Percentiles rank a stretch among this genome's conserved stretches.
These are phyloP conservation scores for Apiospora malaysiana DNA, from an alignment of 2,329 filamentous ascomycete genomes.

Conservation along the genomic window DNA sequence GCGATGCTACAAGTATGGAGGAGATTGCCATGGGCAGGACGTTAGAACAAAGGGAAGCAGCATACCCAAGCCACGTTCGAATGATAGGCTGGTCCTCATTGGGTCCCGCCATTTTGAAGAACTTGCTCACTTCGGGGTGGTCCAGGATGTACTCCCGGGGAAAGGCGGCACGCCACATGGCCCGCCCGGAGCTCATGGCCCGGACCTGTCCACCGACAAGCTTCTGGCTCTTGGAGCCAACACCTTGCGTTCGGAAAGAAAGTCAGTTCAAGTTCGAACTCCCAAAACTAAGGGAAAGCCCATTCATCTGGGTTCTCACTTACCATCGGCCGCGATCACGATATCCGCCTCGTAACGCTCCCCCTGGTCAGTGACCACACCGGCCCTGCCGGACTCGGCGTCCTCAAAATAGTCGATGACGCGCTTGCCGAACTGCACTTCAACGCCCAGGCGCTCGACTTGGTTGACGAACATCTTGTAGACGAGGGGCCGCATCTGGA, in stretches of 20 bases:
- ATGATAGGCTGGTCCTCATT: conserved; percentile 49
- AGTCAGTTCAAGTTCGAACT: not conserved
- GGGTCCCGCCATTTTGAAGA: conserved; percentile 49
- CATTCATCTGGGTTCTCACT: not conserved
- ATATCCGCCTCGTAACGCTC: conserved; percentile 54
- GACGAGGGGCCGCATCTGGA: conserved; percentile 61
- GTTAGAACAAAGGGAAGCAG: conserved; percentile 28
- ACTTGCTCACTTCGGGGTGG: conserved; percentile 44
- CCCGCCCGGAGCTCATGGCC: conserved; percentile 49
- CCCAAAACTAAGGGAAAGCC: too few relatives aligned
- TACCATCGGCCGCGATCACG: conserved; percentile 53
- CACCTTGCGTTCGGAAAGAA: conserved; percentile 31
- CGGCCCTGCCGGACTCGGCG: conserved; percentile 43
- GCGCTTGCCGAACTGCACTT: conserved; percentile 52
- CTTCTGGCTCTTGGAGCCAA: conserved; percentile 52
- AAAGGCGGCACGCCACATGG: conserved; percentile 52
- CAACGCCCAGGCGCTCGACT: conserved; percentile 52
- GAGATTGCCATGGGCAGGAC: not conserved
- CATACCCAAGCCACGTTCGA: conserved; percentile 53
- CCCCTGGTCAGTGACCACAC: conserved; percentile 56
- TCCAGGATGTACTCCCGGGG: conserved; percentile 46
- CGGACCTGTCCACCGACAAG: conserved; percentile 48
- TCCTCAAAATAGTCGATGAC: conserved; percentile 59
- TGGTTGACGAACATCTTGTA: conserved; percentile 61
- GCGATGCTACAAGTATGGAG: not conserved